These are phyloP conservation scores for Lachancea waltii DNA, from an alignment of 805 yeast genomes.

Conservation along the genomic window DNA sequence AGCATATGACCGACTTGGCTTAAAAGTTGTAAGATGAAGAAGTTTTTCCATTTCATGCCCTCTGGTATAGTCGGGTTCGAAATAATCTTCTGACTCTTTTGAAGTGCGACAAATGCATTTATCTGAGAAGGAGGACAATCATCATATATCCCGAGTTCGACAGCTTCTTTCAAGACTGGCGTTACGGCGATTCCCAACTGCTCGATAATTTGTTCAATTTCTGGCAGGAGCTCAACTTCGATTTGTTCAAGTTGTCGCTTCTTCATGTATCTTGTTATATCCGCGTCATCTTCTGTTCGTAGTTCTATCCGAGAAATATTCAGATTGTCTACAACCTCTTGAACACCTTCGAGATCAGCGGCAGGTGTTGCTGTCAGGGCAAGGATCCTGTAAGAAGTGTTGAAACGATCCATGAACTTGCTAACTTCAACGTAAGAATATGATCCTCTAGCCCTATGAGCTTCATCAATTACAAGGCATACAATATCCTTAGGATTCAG, in stretches of 20 bases:
- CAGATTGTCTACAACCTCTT: constrained; percentile 70
- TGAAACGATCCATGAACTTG: constrained; percentile 53
- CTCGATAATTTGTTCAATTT: constrained; percentile 50
- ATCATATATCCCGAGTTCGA: constrained; percentile 55
- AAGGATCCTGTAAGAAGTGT: constrained; percentile 61
- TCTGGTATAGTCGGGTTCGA: constrained; percentile 51
- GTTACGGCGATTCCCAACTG: constrained; percentile 55
- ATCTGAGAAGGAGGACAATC: constrained; percentile 60
- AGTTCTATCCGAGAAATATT: constrained; percentile 73
- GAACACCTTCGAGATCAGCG: constrained; percentile 78
- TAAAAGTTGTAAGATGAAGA: constrained; percentile 53
- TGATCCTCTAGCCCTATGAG: constrained; percentile 87
- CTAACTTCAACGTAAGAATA: constrained; percentile 87
- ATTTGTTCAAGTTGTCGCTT: constrained; percentile 54
- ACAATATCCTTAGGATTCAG: constrained; percentile 70
- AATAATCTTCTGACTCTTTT: constrained; percentile 53
- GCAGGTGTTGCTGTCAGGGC: constrained; percentile 98
- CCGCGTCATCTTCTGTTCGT: constrained; percentile 77
- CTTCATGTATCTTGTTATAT: constrained; percentile 75
- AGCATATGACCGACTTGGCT: constrained; percentile 68
- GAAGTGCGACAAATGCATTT: constrained; percentile 66
- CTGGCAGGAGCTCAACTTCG: constrained; percentile 46
- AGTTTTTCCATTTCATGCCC: constrained; percentile 69
- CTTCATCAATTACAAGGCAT: constrained; percentile 86
- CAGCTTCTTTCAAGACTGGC: constrained; percentile 60